Percentiles rank a stretch among this genome's conserved stretches.
Evolutionary conservation across 768 basidiomycete genomes (phyloP).

Genomic region (Mycena metata): DNA sequence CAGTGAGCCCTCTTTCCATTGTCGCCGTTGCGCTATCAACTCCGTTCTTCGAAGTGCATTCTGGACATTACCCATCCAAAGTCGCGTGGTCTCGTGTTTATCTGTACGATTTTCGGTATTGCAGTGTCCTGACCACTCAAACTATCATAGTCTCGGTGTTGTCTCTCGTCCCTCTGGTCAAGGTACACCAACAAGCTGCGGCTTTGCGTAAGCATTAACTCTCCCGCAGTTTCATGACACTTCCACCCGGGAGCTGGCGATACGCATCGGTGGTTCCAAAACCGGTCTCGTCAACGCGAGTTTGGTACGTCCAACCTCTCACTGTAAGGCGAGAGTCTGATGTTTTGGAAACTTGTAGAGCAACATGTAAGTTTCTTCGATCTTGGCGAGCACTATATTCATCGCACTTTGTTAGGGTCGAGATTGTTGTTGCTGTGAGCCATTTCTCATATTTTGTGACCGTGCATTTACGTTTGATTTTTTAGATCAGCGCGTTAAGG

Average conservation of each 20-base stretch:
- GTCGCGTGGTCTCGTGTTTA: constrained; percentile 26
- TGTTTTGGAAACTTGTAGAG: constrained; percentile 55
- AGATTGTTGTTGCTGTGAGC: constrained; percentile 80
- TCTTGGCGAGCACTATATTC: constrained; percentile 15
- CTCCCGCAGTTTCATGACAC: constrained; percentile 80
- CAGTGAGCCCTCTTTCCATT: neutral
- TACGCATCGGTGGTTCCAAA: constrained; percentile 81
- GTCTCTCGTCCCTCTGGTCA: constrained; percentile 63
- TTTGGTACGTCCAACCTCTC: constrained; percentile 69
- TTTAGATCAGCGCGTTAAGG: constrained; percentile 81
- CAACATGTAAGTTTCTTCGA: constrained; percentile 67
- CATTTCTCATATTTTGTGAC: neutral
- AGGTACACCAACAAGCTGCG: neutral
- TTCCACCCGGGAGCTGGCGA: constrained; percentile 77
- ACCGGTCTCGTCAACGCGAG: constrained; percentile 87
- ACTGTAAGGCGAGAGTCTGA: no score
- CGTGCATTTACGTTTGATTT: neutral
- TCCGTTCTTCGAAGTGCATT: constrained; percentile 18
- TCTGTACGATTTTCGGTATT: constrained; percentile 11
- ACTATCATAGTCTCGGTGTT: constrained; percentile 59
- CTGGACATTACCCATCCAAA: constrained; percentile 24
- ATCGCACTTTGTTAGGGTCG: constrained; percentile 55
- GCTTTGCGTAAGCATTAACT: neutral
- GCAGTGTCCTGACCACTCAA: neutral
- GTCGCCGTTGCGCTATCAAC: no score